Percentiles rank a stretch among this genome's conserved stretches.
phyloP scores from a whole-genome alignment of 2,329 filamentous ascomycete genomes.

The Podosphaera xanthii region DNA sequence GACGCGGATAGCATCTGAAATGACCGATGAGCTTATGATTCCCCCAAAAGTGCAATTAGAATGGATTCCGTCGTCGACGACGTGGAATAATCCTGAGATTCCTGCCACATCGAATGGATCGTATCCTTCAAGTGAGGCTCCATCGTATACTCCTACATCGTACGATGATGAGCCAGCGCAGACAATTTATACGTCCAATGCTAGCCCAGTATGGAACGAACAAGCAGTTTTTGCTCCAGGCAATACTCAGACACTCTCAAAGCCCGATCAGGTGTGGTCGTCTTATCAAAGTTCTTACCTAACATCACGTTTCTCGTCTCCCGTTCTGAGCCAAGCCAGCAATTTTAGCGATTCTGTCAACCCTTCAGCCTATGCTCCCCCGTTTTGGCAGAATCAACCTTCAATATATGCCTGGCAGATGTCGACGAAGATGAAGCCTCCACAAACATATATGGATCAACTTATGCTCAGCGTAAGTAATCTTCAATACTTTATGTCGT shows the following conservation, averaged over 20 bases:
- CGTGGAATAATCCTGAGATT: slow-evolving; percentile 1
- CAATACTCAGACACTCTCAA: slow-evolving; percentile 6
- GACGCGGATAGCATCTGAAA: slow-evolving; percentile 6
- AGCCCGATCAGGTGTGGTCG: slow-evolving; percentile 9
- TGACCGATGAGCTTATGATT: slow-evolving; percentile 9
- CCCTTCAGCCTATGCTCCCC: slow-evolving; percentile 4
- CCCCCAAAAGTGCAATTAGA: slow-evolving; percentile 9
- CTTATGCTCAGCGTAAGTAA: slow-evolving; percentile 10
- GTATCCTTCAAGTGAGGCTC: slow-evolving; percentile 4
- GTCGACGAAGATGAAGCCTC: slow-evolving; percentile 13
- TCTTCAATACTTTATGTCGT: not conserved
- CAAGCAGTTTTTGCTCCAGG: slow-evolving; percentile 7
- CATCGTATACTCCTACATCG: slow-evolving; percentile 5
- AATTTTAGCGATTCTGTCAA: slow-evolving; percentile 11
- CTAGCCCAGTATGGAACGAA: slow-evolving; percentile 12
- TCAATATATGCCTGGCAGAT: slow-evolving; percentile 15
- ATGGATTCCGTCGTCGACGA: slow-evolving; percentile 8
- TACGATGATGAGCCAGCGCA: slow-evolving; percentile 8
- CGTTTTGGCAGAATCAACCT: slow-evolving; percentile 13
- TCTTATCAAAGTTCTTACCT: slow-evolving; percentile 12
- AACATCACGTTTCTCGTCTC: slow-evolving; percentile 11
- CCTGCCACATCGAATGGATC: slow-evolving; percentile 3
- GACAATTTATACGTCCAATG: slow-evolving; percentile 7
- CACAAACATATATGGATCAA: slow-evolving; percentile 12
- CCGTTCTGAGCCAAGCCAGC: slow-evolving; percentile 4